Evolutionary conservation across 2,329 filamentous ascomycete species (phyloP).

Genomic region (Fusarium irregulare): DNA sequence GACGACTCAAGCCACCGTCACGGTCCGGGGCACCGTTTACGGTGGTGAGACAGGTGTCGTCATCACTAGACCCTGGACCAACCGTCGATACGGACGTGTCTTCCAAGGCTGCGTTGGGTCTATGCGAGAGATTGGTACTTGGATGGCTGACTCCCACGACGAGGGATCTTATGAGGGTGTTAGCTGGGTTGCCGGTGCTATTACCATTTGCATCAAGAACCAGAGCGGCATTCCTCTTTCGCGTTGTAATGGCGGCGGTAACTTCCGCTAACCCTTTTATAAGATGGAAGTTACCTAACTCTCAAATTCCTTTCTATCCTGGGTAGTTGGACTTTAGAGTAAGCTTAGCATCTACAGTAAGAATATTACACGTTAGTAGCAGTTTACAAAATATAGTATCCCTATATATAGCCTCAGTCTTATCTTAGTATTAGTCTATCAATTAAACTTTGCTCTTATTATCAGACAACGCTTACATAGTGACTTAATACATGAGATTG

Average conservation of each 20-base stretch:
- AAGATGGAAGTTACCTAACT: no score
- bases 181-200: slow-evolving; percentile 22
- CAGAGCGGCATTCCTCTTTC: slow-evolving; percentile 4
- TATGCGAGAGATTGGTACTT: slow-evolving; percentile 12
- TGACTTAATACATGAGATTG: no score
- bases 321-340: no score
- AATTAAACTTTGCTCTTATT: no score
- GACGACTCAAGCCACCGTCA: slow-evolving; percentile 16
- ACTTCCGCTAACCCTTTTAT: slow-evolving; percentile 1
- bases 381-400: no score
- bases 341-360: no score
- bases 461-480: no score
- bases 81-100: slow-evolving; percentile 1
- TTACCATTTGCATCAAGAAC: slow-evolving; percentile 22
- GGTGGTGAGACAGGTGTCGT: slow-evolving; percentile 9
- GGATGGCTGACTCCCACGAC: slow-evolving; percentile 8
- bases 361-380: no score
- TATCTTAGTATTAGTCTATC: no score
- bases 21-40: slow-evolving; percentile 3
- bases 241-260: slow-evolving; percentile 20
- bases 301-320: no score
- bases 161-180: slow-evolving; percentile 24
- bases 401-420: no score
- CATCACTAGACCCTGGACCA: slow-evolving; percentile 16
- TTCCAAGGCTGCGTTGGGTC: slow-evolving; percentile 20